phyloP scores from a whole-genome alignment of 257 asterid genomes.

The Nicotiana paniculata region DNA sequence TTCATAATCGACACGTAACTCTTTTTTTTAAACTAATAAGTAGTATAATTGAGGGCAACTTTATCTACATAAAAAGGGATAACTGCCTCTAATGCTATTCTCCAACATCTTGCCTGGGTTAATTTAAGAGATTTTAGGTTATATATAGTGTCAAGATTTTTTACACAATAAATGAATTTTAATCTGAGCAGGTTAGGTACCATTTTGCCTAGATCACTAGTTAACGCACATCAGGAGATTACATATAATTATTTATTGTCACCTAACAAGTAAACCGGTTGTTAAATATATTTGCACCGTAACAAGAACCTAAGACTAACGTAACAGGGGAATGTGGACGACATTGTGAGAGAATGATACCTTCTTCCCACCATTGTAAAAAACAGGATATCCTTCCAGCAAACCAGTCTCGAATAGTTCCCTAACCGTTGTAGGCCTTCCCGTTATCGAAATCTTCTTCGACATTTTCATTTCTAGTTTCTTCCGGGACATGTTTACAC shows the following conservation, averaged over 20 bases:
- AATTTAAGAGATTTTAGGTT: no score
- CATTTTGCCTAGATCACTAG: no score
- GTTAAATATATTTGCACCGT: no score
- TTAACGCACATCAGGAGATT: no score
- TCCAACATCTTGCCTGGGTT: not conserved
- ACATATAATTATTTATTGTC: no score
- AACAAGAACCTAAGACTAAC: not conserved
- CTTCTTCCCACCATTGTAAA: constrained; percentile 95
- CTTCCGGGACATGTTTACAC: constrained; percentile 25
- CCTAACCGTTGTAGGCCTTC: constrained; percentile 73
- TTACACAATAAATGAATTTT: no score
- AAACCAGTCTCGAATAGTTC: constrained; percentile 93
- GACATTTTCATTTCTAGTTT: constrained; percentile 69
- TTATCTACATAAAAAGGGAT: not conserved
- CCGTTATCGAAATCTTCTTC: constrained; percentile 46
- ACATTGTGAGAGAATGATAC: constrained; percentile 23
- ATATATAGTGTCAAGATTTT: no score
- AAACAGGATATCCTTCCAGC: constrained; percentile 93
- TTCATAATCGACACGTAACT: not conserved
- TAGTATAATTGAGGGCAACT: not conserved
- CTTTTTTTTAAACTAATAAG: not conserved
- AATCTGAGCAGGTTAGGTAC: no score
- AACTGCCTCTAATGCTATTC: not conserved
- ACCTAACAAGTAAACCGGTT: no score
- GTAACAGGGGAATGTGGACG: not conserved